Percentiles rank a stretch among this genome's conserved stretches.
These are phyloP conservation scores for Moniliophthora roreri DNA, from an alignment of 1,284 basidiomycete genomes.

Conservation along the genomic window DNA sequence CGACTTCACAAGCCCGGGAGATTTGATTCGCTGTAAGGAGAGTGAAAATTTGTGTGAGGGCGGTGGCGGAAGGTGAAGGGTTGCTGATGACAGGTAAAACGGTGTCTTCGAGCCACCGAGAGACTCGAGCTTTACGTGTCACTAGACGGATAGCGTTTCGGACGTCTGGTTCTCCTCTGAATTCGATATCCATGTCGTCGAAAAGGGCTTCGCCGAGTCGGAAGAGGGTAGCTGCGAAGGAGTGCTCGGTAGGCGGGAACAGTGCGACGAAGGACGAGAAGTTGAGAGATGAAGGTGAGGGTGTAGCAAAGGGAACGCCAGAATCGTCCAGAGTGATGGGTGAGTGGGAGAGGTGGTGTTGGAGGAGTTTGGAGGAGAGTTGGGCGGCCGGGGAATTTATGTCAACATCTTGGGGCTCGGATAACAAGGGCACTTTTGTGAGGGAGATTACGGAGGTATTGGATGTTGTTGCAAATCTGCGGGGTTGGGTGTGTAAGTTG, in stretches of 20 bases:
- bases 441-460: slow-evolving; percentile 58
- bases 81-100: slow-evolving; percentile 50
- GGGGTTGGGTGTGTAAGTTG: slow-evolving; percentile 13
- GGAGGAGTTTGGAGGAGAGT: slow-evolving; percentile 67
- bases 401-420: slow-evolving; percentile 25
- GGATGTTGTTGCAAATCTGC: slow-evolving; percentile 39
- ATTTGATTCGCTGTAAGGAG: slow-evolving; percentile 88
- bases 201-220: slow-evolving; percentile 90
- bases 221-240: slow-evolving; percentile 82
- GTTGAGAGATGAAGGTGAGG: slow-evolving; percentile 49
- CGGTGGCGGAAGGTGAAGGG: slow-evolving; percentile 43
- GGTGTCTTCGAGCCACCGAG: slow-evolving; percentile 82
- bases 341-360: slow-evolving; percentile 80
- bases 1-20: slow-evolving; percentile 77
- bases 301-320: slow-evolving; percentile 52
- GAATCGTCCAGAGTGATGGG: slow-evolving; percentile 60
- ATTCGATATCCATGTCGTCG: slow-evolving; percentile 75
- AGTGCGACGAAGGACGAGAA: slow-evolving; percentile 80
- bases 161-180: slow-evolving; percentile 59
- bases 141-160: slow-evolving; percentile 61
- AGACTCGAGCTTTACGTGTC: slow-evolving; percentile 81
- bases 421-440: slow-evolving; percentile 45
- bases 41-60: slow-evolving; percentile 58
- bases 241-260: slow-evolving; percentile 74
- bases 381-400: slow-evolving; percentile 29